Percentiles rank a stretch among this genome's conserved stretches.
These are phyloP conservation scores for Pythium utonaiense DNA, from an alignment of 352 stramenopile species.

Conservation along the genomic window DNA sequence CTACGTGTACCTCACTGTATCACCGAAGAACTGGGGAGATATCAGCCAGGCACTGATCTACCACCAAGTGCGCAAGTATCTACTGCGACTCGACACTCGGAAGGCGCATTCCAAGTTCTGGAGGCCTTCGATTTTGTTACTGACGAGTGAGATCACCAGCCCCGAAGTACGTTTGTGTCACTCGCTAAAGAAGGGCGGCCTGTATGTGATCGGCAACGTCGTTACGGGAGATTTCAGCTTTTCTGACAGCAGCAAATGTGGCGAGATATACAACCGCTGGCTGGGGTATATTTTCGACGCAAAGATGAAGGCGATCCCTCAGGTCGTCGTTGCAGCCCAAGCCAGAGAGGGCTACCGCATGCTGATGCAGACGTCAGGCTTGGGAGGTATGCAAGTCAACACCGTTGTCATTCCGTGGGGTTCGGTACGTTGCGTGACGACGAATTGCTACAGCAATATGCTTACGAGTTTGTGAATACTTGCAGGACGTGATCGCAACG, in stretches of 20 bases:
- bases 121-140: conserved; percentile 68
- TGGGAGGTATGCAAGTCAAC: conserved; percentile 80
- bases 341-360: conserved; percentile 52
- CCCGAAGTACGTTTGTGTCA: conserved; percentile 59
- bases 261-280: conserved; percentile 37
- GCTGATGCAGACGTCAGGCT: conserved; percentile 57
- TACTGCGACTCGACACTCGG: conserved; percentile 61
- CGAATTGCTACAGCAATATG: neutral
- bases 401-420: conserved; percentile 64
- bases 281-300: conserved; percentile 42
- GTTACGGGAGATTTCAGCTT: conserved; percentile 38
- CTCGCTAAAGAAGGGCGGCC: conserved; percentile 75
- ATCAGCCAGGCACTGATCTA: conserved; percentile 87
- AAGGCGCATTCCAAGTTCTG: conserved; percentile 79
- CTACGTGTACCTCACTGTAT: conserved; percentile 58
- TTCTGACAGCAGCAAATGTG: conserved; percentile 25
- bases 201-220: conserved; percentile 70
- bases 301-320: conserved; percentile 55
- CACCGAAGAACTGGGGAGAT: conserved; percentile 62
- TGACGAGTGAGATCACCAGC: conserved; percentile 37
- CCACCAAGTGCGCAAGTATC: conserved; percentile 77
- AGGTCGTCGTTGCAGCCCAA: conserved; percentile 49
- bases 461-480: too few relatives aligned
- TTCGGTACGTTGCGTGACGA: conserved; percentile 9
- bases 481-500: neutral